Conservation (phyloP, 176 grass and related monocot genomes). For the Elymus sibiricus region DNA sequence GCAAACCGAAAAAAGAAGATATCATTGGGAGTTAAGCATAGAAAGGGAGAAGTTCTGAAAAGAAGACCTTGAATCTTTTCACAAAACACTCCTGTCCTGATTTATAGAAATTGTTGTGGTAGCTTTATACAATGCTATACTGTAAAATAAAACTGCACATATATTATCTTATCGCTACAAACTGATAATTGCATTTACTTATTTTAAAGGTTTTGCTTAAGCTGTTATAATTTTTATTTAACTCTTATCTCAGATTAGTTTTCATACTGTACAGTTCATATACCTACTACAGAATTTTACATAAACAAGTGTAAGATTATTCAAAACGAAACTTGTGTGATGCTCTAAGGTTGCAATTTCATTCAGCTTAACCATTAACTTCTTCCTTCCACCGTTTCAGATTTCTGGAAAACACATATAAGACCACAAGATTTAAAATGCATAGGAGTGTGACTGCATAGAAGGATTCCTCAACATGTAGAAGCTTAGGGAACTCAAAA, state of each 20-base stretch:
- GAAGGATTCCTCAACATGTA: not conserved
- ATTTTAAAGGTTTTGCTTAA: not conserved
- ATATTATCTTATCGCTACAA: not conserved
- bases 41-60: not conserved
- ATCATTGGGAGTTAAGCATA: not conserved
- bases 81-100: not conserved
- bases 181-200: constrained; percentile 16
- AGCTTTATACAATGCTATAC: not conserved
- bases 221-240: not conserved
- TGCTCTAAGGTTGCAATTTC: not conserved
- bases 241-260: not conserved
- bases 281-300: not conserved
- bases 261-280: not conserved
- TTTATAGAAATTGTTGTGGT: not conserved
- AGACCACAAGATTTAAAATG: constrained; percentile 8
- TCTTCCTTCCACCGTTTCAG: not conserved
- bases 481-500: constrained; percentile 15
- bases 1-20: not conserved
- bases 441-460: not conserved
- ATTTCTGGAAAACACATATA: not conserved
- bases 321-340: constrained; percentile 11
- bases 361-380: not conserved
- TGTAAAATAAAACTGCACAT: not conserved
- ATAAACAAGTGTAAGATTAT: not conserved
- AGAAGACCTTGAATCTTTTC: not conserved